phyloP scores from a whole-genome alignment of 2,329 filamentous ascomycete species.

The Apiospora pterosperma region DNA sequence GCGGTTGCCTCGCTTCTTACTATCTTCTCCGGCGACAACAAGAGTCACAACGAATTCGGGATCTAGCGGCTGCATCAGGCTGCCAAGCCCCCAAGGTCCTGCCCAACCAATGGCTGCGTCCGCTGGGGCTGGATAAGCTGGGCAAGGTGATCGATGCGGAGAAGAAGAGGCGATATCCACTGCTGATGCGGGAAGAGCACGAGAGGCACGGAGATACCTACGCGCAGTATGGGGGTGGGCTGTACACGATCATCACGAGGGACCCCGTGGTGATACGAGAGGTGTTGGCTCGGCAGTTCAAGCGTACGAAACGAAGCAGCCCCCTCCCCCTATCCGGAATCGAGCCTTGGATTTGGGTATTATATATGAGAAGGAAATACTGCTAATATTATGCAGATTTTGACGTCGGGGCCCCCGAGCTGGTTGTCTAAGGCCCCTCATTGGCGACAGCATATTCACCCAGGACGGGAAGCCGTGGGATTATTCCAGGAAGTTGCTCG shows the following conservation, averaged over 20 bases:
- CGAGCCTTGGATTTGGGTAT: no score
- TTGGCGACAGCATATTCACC: slow-evolving; percentile 40
- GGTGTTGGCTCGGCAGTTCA: background rate
- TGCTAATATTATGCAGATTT: no score
- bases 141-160: background rate
- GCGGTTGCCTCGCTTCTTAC: no score
- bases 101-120: slow-evolving; percentile 5
- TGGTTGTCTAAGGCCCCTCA: slow-evolving; percentile 24
- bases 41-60: no score
- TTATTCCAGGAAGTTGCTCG: slow-evolving; percentile 33
- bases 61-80: no score
- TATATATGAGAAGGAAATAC: no score
- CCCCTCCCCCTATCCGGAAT: no score
- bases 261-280: slow-evolving; percentile 3
- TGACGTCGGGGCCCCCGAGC: no score
- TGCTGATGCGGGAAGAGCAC: slow-evolving; percentile 7
- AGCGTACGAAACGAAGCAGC: no score
- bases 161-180: background rate
- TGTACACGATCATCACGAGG: slow-evolving; percentile 7
- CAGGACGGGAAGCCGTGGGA: slow-evolving; percentile 32
- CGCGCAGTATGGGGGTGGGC: slow-evolving; percentile 5
- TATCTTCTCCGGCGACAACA: no score
- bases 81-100: no score
- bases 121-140: slow-evolving; percentile 6
- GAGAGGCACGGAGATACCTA: slow-evolving; percentile 6